Conservation (phyloP, 2,329 filamentous ascomycete genomes). For the Lachnellula subtilissima region DNA sequence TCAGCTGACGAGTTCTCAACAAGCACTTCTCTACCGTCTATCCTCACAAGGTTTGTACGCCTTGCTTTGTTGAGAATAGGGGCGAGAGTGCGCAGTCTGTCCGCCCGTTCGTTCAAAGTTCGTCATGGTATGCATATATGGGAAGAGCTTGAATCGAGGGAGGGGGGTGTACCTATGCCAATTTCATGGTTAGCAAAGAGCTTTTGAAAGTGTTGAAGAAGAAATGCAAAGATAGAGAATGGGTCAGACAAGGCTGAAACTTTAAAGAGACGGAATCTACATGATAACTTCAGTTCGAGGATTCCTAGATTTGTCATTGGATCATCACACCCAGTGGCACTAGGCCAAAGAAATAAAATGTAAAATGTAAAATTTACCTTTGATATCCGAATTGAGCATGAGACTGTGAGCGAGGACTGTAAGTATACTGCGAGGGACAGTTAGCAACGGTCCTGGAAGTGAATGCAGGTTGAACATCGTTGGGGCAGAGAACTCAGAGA, state of each 20-base stretch:
- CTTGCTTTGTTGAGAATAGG: conserved; percentile 34
- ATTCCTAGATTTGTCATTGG: conserved; percentile 34
- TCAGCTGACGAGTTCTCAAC: conserved; percentile 43
- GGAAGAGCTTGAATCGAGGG: not conserved
- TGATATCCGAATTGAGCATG: conserved; percentile 4
- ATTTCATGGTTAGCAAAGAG: conserved; percentile 19
- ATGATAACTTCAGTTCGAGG: conserved; percentile 34
- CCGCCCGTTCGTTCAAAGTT: conserved; percentile 44
- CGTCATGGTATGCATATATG: conserved; percentile 33
- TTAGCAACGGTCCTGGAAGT: not conserved
- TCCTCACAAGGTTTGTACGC: conserved; percentile 38
- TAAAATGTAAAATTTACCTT: conserved; percentile 26
- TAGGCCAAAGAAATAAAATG: conserved; percentile 8
- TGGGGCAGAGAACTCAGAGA: conserved; percentile 30
- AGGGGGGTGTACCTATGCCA: conserved; percentile 29
- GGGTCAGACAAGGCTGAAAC: conserved; percentile 44
- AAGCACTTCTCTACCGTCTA: conserved; percentile 34
- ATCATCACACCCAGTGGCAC: conserved; percentile 31
- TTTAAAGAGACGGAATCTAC: conserved; percentile 35
- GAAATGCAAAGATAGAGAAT: conserved; percentile 11
- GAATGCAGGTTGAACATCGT: not conserved
- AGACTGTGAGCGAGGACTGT: not conserved
- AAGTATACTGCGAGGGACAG: not conserved
- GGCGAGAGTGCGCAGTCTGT: conserved; percentile 36
- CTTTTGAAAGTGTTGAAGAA: conserved; percentile 7